phyloP scores from a whole-genome alignment of 805 yeast genomes.

The Wickerhamiella kurtzmanii region DNA sequence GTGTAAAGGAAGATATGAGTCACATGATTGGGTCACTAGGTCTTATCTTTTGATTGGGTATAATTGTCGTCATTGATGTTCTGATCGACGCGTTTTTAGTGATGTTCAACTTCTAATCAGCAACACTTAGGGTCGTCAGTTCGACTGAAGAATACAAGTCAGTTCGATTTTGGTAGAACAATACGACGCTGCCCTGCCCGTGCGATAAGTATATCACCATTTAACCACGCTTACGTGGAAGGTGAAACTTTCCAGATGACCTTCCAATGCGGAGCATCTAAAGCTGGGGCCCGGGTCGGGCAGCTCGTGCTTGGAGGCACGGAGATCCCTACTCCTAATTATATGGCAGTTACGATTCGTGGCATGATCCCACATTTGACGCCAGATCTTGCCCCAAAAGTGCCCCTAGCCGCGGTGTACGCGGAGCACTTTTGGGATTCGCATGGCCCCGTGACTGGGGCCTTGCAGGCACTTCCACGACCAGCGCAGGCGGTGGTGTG shows the following conservation, averaged over 20 bases:
- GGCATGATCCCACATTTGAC: slow-evolving; percentile 33
- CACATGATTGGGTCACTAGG: too few relatives aligned
- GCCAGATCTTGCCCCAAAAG: slow-evolving; percentile 26
- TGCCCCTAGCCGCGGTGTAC: slow-evolving; percentile 21
- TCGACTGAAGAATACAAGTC: too few relatives aligned
- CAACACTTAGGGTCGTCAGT: too few relatives aligned
- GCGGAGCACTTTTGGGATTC: slow-evolving; percentile 29
- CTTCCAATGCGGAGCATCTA: neutral
- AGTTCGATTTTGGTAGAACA: too few relatives aligned
- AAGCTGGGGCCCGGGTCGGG: neutral
- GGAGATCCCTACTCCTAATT: slow-evolving; percentile 23
- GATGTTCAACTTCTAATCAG: too few relatives aligned
- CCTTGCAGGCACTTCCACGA: slow-evolving; percentile 20
- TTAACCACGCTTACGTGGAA: too few relatives aligned
- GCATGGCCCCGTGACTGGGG: slow-evolving; percentile 14
- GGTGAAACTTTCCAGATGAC: neutral
- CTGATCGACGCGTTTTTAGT: too few relatives aligned
- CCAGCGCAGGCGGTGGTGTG: slow-evolving; percentile 20
- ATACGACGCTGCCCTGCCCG: too few relatives aligned
- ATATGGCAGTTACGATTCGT: slow-evolving; percentile 27
- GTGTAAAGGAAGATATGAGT: too few relatives aligned
- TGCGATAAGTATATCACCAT: too few relatives aligned
- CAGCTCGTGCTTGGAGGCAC: neutral
- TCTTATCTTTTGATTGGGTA: too few relatives aligned
- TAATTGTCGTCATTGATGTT: too few relatives aligned